A percentile compares a stretch with the other conserved stretches of the same genome.
These are phyloP conservation scores for Pichia sp. DNA, from an alignment of 1,139 yeast species.

Conservation along the genomic window DNA sequence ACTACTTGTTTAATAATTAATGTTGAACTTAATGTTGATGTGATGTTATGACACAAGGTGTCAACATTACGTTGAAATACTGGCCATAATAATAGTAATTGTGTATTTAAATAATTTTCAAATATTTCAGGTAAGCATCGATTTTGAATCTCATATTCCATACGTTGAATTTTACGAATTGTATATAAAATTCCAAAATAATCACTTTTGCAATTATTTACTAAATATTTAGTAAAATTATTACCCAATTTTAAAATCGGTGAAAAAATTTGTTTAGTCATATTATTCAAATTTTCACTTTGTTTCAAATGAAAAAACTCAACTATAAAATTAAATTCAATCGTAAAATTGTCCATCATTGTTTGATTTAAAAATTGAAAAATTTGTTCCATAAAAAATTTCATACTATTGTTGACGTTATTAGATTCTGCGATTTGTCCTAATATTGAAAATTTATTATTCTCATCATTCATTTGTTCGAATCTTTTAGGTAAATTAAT, in stretches of 20 bases:
- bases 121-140: slow-evolving; percentile 59
- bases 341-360: slow-evolving; percentile 67
- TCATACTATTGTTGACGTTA: slow-evolving; percentile 25
- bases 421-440: slow-evolving; percentile 83
- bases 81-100: slow-evolving; percentile 75
- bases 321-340: slow-evolving; percentile 66
- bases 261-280: slow-evolving; percentile 43
- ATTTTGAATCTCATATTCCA: slow-evolving; percentile 57
- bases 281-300: slow-evolving; percentile 37
- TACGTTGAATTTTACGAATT: slow-evolving; percentile 61
- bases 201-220: slow-evolving; percentile 41
- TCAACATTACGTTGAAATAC: slow-evolving; percentile 73
- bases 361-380: slow-evolving; percentile 72
- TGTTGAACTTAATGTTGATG: slow-evolving; percentile 32
- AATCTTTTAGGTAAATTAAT: slow-evolving; percentile 25
- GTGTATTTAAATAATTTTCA: slow-evolving; percentile 66
- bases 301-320: slow-evolving; percentile 56
- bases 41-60: slow-evolving; percentile 65
- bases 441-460: slow-evolving; percentile 62
- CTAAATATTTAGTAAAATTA: slow-evolving; percentile 46
- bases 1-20: slow-evolving; percentile 26
- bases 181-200: slow-evolving; percentile 73
- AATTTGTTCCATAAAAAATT: slow-evolving; percentile 66
- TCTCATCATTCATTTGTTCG: slow-evolving; percentile 24
- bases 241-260: slow-evolving; percentile 47